Evolutionary conservation across 805 yeast genomes (phyloP).

Genomic region (Lipomyces yamadae): DNA sequence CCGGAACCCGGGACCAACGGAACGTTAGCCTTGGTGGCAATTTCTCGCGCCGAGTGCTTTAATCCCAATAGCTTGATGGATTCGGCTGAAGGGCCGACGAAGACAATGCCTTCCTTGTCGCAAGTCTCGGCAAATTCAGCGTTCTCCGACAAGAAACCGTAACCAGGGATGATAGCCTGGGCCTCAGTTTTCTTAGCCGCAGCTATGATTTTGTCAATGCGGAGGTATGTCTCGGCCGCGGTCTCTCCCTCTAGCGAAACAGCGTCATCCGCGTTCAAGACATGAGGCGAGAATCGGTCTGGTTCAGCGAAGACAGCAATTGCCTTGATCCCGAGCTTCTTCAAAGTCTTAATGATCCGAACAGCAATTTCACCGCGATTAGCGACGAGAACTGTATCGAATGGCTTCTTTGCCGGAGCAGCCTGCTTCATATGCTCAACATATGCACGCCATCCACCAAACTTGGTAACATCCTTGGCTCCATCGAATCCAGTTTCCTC

Average conservation of each 20-base stretch:
- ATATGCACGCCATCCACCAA: slow-evolving; percentile 87
- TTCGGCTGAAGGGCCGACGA: slow-evolving; percentile 96
- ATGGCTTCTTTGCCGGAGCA: slow-evolving; percentile 30
- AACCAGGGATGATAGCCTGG: slow-evolving; percentile 97
- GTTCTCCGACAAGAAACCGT: slow-evolving; percentile 94
- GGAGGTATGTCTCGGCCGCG: slow-evolving; percentile 89
- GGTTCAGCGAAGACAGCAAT: slow-evolving; percentile 91
- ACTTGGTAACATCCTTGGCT: slow-evolving; percentile 77
- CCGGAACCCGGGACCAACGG: slow-evolving; percentile 99
- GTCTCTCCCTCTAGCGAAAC: slow-evolving; percentile 77
- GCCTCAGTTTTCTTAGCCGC: slow-evolving; percentile 86
- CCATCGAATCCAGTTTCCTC: slow-evolving; percentile 88
- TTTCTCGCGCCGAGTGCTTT: slow-evolving; percentile 95
- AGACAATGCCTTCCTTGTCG: slow-evolving; percentile 78
- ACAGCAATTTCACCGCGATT: slow-evolving; percentile 98
- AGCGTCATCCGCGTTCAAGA: slow-evolving; percentile 77
- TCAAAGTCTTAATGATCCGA: slow-evolving; percentile 85
- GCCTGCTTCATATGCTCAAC: slow-evolving; percentile 60
- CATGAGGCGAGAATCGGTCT: slow-evolving; percentile 89
- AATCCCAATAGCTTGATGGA: slow-evolving; percentile 89
- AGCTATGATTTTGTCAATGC: slow-evolving; percentile 78
- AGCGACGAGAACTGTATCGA: slow-evolving; percentile 74
- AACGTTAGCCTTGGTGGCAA: slow-evolving; percentile 88
- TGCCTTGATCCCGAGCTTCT: slow-evolving; percentile 74
- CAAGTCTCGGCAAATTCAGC: slow-evolving; percentile 94